These are phyloP conservation scores for Erodium maritimum DNA, from an alignment of 345 rosid genomes.

Conservation along the genomic window DNA sequence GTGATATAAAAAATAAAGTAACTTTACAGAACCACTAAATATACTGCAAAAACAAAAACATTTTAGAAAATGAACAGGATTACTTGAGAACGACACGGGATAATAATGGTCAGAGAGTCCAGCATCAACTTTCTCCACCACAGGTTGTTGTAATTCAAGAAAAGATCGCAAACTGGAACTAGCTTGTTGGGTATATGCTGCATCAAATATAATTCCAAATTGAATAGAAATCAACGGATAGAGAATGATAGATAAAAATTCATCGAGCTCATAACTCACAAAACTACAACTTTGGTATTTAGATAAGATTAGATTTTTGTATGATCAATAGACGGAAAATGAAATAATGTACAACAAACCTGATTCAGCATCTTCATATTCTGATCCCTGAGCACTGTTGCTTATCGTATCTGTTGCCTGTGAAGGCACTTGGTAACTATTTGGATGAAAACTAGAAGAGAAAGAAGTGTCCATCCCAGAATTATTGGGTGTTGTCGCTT, in stretches of 20 bases:
- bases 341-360: slow-evolving; percentile 18
- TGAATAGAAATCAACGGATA: slow-evolving; percentile 3
- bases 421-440: slow-evolving; percentile 32
- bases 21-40: not conserved
- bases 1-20: not conserved
- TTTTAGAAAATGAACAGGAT: slow-evolving; percentile 11
- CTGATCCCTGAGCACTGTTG: slow-evolving; percentile 53
- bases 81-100: slow-evolving; percentile 39
- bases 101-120: slow-evolving; percentile 30
- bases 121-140: slow-evolving; percentile 26
- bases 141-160: slow-evolving; percentile 34
- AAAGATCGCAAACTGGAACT: slow-evolving; percentile 37
- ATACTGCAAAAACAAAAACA: slow-evolving; percentile 2
- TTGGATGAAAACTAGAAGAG: slow-evolving; percentile 37
- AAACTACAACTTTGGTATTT: no score
- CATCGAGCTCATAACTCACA: no score
- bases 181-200: slow-evolving; percentile 62
- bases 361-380: slow-evolving; percentile 81
- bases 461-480: slow-evolving; percentile 45
- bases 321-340: no score
- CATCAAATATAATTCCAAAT: slow-evolving; percentile 11
- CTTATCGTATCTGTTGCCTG: slow-evolving; percentile 54
- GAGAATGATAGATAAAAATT: not conserved
- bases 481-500: slow-evolving; percentile 13
- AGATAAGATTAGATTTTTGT: no score